Evolutionary conservation across 2,329 filamentous ascomycete species (phyloP), one percentile per base, ranked within the genome.

Genomic region (Zymoseptoria crescenta): DNA sequence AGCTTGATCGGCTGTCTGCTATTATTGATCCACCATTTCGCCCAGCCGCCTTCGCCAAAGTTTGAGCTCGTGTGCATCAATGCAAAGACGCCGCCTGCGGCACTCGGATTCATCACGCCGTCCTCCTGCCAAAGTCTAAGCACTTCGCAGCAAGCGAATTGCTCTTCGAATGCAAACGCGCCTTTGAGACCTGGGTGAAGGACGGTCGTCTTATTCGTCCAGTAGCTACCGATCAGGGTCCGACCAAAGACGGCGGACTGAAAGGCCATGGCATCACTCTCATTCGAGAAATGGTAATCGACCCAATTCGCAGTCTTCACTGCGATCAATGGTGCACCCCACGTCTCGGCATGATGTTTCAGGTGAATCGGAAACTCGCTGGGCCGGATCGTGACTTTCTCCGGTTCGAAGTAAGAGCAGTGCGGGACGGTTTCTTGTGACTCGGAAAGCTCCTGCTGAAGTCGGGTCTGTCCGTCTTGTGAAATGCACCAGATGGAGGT

Each of bases 141-240:
- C 41, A 76, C 76, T 59, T 80, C 77, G 59, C 79, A 75, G 20
- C 74, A 77, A 56, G 77, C 77, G 69, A 80, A 77, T 64, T 79
- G 77, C 62, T 79, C 76, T 56, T 77, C 74, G 57, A 78, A 77
- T 2, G 74, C 69, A 56, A 79, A 75, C 0, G 73, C 69, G 0
- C 73, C 71, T 20, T 70, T 67, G 19, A 78, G 54, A 4, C 77
- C 76, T 57, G 76, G 73, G 64, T 78, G 77, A 8, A 77, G 68
- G 24, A 78, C 75, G 35, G 75, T 73, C 1, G 76, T 78, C 57
- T 77, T 76, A 30, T 71, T 73, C 0, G 76, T 79, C 30, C 73
- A 71, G 59, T 72, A 78, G 3, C 73, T 75, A 2, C 72, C 74
- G 0, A 79, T 65, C 7, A 80, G 72, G 4, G 69, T 73, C 30